Evolutionary conservation across 805 yeast genomes (phyloP).

Genomic region (Zygosaccharomyces rouxii): DNA sequence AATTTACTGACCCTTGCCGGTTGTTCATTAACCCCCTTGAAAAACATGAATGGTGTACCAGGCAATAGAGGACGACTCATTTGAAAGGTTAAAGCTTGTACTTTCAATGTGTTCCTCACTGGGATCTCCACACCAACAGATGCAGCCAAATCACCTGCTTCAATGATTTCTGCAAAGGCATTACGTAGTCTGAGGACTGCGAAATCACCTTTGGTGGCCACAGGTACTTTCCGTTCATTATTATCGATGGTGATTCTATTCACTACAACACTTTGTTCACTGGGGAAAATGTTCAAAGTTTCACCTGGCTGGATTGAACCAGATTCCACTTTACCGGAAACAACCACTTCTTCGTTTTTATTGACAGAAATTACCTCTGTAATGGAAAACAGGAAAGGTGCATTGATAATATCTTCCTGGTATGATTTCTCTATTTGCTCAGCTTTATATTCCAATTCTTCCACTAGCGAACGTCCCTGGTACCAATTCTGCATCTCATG

Average conservation of each 20-base stretch:
- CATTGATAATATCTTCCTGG: constrained; percentile 29
- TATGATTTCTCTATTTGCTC: constrained; percentile 12
- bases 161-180: constrained; percentile 41
- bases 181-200: constrained; percentile 42
- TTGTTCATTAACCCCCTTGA: constrained; percentile 67
- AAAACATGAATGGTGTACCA: constrained; percentile 74
- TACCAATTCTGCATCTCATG: constrained; percentile 22
- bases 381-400: constrained; percentile 54
- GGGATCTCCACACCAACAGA: constrained; percentile 43
- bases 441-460: constrained; percentile 59
- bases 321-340: constrained; percentile 30
- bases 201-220: constrained; percentile 53
- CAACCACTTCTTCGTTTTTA: constrained; percentile 45
- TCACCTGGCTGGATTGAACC: constrained; percentile 73
- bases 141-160: constrained; percentile 65
- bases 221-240: constrained; percentile 16
- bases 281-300: constrained; percentile 52
- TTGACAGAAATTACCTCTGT: constrained; percentile 55
- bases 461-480: constrained; percentile 40
- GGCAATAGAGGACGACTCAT: constrained; percentile 66
- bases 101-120: constrained; percentile 46
- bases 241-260: constrained; percentile 34
- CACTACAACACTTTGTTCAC: constrained; percentile 37
- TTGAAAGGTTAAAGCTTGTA: constrained; percentile 62
- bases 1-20: constrained; percentile 62